Evolutionary conservation across 495 filamentous ascomycete species (phyloP).

Genomic region (Thermothielavioides terrestris): DNA sequence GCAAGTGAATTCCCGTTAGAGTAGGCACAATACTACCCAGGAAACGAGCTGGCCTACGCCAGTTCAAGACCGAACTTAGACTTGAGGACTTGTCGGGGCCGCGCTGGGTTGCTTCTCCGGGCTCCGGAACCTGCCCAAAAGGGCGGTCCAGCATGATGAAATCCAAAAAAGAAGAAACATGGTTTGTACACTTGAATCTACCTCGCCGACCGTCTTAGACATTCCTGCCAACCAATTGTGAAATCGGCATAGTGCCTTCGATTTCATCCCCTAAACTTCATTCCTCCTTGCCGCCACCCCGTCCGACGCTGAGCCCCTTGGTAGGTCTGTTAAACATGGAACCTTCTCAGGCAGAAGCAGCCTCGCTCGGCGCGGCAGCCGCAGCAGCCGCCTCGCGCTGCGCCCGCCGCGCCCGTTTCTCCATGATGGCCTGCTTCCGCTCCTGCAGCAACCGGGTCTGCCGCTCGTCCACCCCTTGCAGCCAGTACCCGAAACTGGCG

Average conservation of each 20-base stretch:
- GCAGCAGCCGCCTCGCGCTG: conserved; percentile 41
- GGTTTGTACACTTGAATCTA: conserved; percentile 12
- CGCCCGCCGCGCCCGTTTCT: conserved; percentile 76
- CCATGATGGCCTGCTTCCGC: conserved; percentile 67
- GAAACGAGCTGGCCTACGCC: background rate
- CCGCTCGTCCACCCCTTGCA: conserved; percentile 72
- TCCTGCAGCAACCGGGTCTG: conserved; percentile 68
- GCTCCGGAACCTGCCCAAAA: background rate
- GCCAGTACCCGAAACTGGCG: conserved; percentile 92
- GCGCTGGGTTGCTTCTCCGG: background rate
- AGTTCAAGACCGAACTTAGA: background rate
- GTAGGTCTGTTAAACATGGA: too few relatives aligned
- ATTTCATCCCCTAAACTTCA: too few relatives aligned
- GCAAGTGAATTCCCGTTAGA: background rate
- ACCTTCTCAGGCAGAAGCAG: conserved; percentile 17
- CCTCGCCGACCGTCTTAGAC: background rate
- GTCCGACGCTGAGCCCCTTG: too few relatives aligned
- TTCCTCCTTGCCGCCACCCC: background rate
- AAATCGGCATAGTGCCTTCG: too few relatives aligned
- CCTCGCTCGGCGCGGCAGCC: conserved; percentile 14
- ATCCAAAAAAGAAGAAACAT: conserved; percentile 7
- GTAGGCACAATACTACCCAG: background rate
- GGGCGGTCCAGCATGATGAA: background rate
- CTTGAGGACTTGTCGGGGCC: background rate
- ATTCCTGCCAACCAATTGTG: too few relatives aligned